Conservation (phyloP, 2,329 filamentous ascomycete species). For the Cytospora chrysosperma region DNA sequence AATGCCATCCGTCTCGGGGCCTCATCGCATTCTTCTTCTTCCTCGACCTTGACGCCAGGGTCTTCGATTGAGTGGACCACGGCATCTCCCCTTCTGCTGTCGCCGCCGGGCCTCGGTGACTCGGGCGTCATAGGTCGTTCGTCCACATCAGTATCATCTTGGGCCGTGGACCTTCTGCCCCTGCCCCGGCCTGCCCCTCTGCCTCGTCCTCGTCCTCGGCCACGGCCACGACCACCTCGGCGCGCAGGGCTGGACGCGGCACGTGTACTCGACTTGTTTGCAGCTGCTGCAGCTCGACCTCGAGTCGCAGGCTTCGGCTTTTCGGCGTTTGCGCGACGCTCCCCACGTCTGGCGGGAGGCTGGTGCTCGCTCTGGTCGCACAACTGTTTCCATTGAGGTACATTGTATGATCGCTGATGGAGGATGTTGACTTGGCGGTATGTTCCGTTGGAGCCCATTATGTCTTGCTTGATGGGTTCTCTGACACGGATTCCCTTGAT, state of each 20-base stretch:
- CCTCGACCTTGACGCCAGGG: constrained; percentile 40
- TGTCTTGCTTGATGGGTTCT: constrained; percentile 97
- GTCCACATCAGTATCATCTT: constrained; percentile 42
- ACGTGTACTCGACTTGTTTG: constrained; percentile 14
- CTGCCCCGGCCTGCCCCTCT: constrained; percentile 42
- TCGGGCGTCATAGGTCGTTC: constrained; percentile 59
- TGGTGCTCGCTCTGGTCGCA: constrained; percentile 96
- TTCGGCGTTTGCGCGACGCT: constrained; percentile 65
- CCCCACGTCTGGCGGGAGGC: constrained; percentile 85
- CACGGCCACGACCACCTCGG: constrained; percentile 15
- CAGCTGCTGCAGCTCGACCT: constrained; percentile 36
- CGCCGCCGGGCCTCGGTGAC: constrained; percentile 46
- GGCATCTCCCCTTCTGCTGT: constrained; percentile 30
- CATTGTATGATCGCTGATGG: constrained; percentile 92
- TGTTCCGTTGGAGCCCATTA: constrained; percentile 90
- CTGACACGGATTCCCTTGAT: constrained; percentile 91
- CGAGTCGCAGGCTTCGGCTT: constrained; percentile 46
- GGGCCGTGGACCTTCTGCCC: constrained; percentile 38
- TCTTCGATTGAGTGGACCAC: constrained; percentile 53
- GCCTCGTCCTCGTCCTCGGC: constrained; percentile 28
- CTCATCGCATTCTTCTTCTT: constrained; percentile 48
- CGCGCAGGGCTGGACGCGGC: constrained; percentile 9
- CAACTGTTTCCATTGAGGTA: constrained; percentile 91
- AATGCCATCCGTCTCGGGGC: constrained; percentile 51
- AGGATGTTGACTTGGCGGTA: constrained; percentile 98